These are phyloP conservation scores for Hypoxylon lenormandii DNA, from an alignment of 495 filamentous ascomycete species.

Conservation along the genomic window DNA sequence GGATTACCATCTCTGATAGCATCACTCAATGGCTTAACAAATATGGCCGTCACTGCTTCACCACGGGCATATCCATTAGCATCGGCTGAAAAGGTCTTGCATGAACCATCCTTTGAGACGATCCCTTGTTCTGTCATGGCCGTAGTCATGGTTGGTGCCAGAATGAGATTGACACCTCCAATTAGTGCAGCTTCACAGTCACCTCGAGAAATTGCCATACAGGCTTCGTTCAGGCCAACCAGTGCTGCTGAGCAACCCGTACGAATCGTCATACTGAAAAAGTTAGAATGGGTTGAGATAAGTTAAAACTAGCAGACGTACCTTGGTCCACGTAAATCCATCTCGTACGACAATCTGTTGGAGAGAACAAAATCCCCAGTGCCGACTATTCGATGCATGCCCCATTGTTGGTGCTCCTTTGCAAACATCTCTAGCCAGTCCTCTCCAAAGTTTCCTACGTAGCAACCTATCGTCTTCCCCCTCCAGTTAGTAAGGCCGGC, in stretches of 20 bases:
- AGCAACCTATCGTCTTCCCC: slow-evolving; percentile 61
- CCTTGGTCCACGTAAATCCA: slow-evolving; percentile 52
- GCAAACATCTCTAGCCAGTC: slow-evolving; percentile 49
- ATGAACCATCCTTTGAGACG: slow-evolving; percentile 51
- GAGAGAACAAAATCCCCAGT: slow-evolving; percentile 60
- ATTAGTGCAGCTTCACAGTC: slow-evolving; percentile 60
- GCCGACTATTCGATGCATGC: slow-evolving; percentile 38
- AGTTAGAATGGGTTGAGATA: slow-evolving; percentile 18
- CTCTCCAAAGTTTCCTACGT: slow-evolving; percentile 61
- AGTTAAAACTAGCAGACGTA: background rate
- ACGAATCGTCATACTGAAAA: slow-evolving; percentile 54
- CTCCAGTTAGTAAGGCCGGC: slow-evolving; percentile 61
- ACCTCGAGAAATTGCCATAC: slow-evolving; percentile 54
- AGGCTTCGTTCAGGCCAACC: slow-evolving; percentile 64
- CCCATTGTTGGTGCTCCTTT: slow-evolving; percentile 39
- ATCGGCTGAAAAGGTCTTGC: slow-evolving; percentile 55
- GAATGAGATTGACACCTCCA: slow-evolving; percentile 58
- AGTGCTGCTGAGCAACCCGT: slow-evolving; percentile 68
- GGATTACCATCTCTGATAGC: slow-evolving; percentile 64
- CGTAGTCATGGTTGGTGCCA: slow-evolving; percentile 50
- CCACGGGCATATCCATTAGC: slow-evolving; percentile 57
- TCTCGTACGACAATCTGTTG: slow-evolving; percentile 64
- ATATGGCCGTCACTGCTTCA: slow-evolving; percentile 53
- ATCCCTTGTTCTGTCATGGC: slow-evolving; percentile 50
- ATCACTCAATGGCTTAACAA: slow-evolving; percentile 63